phyloP scores from a whole-genome alignment of 345 rosid species.

The Eucalyptus brandiana region DNA sequence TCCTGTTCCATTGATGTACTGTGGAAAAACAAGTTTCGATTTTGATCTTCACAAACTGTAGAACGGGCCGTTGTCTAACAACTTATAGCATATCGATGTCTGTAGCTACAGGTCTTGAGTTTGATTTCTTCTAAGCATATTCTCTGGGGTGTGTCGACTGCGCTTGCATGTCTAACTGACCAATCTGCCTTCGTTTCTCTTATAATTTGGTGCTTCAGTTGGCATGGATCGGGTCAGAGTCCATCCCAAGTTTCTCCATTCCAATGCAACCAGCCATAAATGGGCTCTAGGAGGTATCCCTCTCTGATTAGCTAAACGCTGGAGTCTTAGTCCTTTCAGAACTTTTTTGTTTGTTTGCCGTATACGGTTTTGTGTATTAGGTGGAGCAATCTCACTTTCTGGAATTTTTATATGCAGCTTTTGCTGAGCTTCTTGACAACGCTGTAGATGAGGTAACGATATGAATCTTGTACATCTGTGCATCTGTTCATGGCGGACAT shows the following conservation, averaged over 20 bases:
- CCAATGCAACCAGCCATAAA: constrained; percentile 97
- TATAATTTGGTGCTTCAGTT: constrained; percentile 16
- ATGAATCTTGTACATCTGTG: not conserved
- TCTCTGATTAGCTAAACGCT: not conserved
- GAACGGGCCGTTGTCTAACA: not conserved
- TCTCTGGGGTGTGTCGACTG: not conserved
- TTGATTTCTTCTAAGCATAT: not conserved
- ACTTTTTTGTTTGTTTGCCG: not conserved
- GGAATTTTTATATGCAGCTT: constrained; percentile 31
- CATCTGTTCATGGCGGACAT: not conserved
- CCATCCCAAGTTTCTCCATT: constrained; percentile 91
- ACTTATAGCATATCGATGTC: not conserved
- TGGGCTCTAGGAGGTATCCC: constrained; percentile 95
- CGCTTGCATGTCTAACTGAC: not conserved
- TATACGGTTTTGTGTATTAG: not conserved
- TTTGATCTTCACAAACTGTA: not conserved
- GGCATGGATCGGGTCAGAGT: constrained; percentile 83
- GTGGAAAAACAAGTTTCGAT: not conserved
- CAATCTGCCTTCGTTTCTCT: not conserved
- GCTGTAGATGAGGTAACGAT: constrained; percentile 75
- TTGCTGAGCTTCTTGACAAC: constrained; percentile 92
- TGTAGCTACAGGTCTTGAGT: not conserved
- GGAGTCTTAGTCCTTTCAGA: not conserved
- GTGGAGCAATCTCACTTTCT: not conserved
- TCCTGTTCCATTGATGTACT: not conserved